Conservation (phyloP, 768 basidiomycete species). For the Pisolithus orientalis region DNA sequence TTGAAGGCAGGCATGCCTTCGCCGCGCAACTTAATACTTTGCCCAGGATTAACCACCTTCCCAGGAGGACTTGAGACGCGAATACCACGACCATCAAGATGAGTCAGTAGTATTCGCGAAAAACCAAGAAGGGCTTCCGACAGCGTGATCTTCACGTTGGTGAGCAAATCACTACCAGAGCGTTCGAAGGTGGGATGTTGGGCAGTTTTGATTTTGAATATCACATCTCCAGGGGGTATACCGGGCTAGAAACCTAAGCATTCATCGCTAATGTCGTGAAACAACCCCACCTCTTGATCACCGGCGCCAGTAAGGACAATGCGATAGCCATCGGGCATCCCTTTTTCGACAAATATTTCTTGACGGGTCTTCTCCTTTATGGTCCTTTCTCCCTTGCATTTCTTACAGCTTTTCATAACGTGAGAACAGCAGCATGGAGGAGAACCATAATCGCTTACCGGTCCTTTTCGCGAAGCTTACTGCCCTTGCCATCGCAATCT, state of each 20-base stretch:
- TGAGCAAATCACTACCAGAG: slow-evolving; percentile 73
- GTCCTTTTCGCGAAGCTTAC: slow-evolving; percentile 78
- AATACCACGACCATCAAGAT: slow-evolving; percentile 91
- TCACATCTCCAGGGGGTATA: slow-evolving; percentile 82
- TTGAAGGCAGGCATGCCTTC: slow-evolving; percentile 89
- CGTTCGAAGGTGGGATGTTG: slow-evolving; percentile 81
- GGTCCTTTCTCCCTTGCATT: slow-evolving; percentile 84
- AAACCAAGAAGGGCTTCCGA: slow-evolving; percentile 97
- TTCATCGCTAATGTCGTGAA: not conserved
- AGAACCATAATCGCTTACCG: slow-evolving; percentile 38
- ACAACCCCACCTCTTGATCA: slow-evolving; percentile 67
- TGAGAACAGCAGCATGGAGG: slow-evolving; percentile 1
- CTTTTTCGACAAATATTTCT: slow-evolving; percentile 81
- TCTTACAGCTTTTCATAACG: slow-evolving; percentile 68
- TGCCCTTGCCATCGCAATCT: slow-evolving; percentile 66
- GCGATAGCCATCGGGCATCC: slow-evolving; percentile 76
- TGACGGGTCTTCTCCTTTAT: slow-evolving; percentile 85
- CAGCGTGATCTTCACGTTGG: slow-evolving; percentile 78
- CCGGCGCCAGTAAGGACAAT: slow-evolving; percentile 90
- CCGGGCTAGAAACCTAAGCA: slow-evolving; percentile 57
- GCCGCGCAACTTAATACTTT: slow-evolving; percentile 67
- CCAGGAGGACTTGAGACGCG: slow-evolving; percentile 67
- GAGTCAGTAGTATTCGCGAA: slow-evolving; percentile 81
- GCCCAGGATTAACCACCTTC: slow-evolving; percentile 68
- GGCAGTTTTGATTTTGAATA: slow-evolving; percentile 66